These are phyloP conservation scores for Gymnopus androsaceus DNA, from an alignment of 1,284 basidiomycete species.

Conservation along the genomic window DNA sequence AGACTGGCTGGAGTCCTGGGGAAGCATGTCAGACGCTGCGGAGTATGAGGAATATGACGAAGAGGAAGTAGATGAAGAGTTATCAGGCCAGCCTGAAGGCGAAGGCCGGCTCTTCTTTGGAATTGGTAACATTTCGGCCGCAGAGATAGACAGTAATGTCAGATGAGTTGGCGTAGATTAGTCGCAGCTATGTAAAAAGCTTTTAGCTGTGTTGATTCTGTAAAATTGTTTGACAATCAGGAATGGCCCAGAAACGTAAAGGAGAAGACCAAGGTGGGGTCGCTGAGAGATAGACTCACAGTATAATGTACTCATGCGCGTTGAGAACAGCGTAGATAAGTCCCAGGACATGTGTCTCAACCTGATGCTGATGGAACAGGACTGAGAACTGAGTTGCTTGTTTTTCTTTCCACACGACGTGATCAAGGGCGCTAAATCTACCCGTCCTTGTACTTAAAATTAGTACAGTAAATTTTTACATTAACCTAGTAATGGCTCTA, in stretches of 20 bases:
- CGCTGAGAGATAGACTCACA: slow-evolving; percentile 8
- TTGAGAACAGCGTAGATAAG: slow-evolving; percentile 6
- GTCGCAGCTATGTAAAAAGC: slow-evolving; percentile 11
- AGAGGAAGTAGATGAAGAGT: slow-evolving; percentile 25
- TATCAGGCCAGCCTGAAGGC: slow-evolving; percentile 21
- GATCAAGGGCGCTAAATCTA: too few relatives aligned
- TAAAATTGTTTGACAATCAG: background rate
- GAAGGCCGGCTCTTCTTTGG: slow-evolving; percentile 10
- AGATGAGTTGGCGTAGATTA: background rate
- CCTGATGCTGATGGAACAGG: slow-evolving; percentile 8
- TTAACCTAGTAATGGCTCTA: background rate
- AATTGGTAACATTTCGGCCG: slow-evolving; percentile 8
- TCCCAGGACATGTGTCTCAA: slow-evolving; percentile 10
- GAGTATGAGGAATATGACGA: slow-evolving; percentile 38
- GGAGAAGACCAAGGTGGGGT: too few relatives aligned
- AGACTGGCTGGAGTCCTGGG: slow-evolving; percentile 41
- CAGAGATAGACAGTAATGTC: slow-evolving; percentile 1
- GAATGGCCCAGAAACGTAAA: too few relatives aligned
- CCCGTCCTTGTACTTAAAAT: background rate
- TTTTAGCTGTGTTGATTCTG: slow-evolving; percentile 15
- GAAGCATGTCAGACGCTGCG: slow-evolving; percentile 36
- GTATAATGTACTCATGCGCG: slow-evolving; percentile 14
- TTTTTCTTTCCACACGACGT: too few relatives aligned
- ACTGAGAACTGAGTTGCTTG: background rate
- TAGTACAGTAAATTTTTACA: background rate